Percentiles rank a stretch among this genome's conserved stretches.
These are phyloP conservation scores for Dactylellina parvicollis DNA, from an alignment of 2,329 filamentous ascomycete species.

Conservation along the genomic window DNA sequence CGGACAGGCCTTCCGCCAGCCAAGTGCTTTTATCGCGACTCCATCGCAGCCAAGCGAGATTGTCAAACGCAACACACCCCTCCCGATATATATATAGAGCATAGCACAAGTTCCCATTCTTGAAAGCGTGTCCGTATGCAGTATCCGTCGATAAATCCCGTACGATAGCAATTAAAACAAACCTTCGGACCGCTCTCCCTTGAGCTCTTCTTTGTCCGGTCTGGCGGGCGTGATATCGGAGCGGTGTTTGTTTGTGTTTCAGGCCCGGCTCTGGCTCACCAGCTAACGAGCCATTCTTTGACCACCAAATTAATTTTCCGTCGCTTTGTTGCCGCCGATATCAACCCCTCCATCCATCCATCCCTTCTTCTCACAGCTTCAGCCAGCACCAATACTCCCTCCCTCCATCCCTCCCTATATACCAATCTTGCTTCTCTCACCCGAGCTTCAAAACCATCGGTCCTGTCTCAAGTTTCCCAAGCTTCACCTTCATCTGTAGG, in stretches of 20 bases:
- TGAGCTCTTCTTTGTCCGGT: too few species aligned
- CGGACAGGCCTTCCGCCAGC: too few species aligned
- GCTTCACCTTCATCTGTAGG: background rate
- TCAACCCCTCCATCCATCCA: constrained; percentile 13
- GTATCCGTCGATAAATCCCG: too few species aligned
- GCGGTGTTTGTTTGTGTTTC: constrained; percentile 37
- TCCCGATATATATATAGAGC: too few species aligned
- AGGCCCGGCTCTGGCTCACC: background rate
- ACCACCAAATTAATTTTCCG: constrained; percentile 39
- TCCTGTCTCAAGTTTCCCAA: background rate
- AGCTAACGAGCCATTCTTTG: constrained; percentile 20
- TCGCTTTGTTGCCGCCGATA: constrained; percentile 13
- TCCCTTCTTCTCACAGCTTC: background rate
- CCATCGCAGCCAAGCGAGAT: background rate
- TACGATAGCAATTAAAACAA: too few species aligned
- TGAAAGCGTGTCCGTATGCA: too few species aligned
- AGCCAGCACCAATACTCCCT: background rate
- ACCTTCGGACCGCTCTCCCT: too few species aligned
- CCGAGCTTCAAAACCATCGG: background rate
- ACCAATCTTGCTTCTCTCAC: background rate
- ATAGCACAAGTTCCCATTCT: too few species aligned
- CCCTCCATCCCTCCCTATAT: background rate
- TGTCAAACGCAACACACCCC: background rate
- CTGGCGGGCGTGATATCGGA: too few species aligned
- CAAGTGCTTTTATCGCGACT: background rate